Evolutionary conservation across 2,329 filamentous ascomycete genomes (phyloP).

Genomic region (Cercospora sp.): DNA sequence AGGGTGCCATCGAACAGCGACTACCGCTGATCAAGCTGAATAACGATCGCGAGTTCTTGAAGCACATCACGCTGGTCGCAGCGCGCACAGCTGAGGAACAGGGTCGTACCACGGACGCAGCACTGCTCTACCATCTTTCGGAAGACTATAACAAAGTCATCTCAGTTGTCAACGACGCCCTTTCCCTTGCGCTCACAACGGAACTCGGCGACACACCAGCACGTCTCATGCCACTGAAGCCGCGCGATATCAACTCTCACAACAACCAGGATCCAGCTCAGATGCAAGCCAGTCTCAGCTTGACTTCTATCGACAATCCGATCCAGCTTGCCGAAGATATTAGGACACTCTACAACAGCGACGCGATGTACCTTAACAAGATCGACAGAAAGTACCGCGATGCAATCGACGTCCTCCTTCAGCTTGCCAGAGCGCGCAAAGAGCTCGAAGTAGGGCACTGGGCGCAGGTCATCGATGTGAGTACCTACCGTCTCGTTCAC

Average conservation of each 20-base stretch:
- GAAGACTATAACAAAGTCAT: constrained; percentile 96
- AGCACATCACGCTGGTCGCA: constrained; percentile 88
- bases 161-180: constrained; percentile 79
- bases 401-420: constrained; percentile 60
- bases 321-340: constrained; percentile 64
- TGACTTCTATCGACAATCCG: constrained; percentile 69
- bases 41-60: constrained; percentile 81
- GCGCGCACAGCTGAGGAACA: constrained; percentile 93
- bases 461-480: constrained; percentile 65
- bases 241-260: constrained; percentile 52
- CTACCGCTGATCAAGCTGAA: constrained; percentile 76
- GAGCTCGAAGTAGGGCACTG: constrained; percentile 61
- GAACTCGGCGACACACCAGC: constrained; percentile 81
- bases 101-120: constrained; percentile 88
- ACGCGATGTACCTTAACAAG: constrained; percentile 61
- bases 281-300: constrained; percentile 61
- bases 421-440: constrained; percentile 62
- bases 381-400: constrained; percentile 61
- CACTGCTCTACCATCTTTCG: constrained; percentile 89
- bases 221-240: constrained; percentile 77
- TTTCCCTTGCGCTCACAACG: constrained; percentile 85
- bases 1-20: constrained; percentile 83
- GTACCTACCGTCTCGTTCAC: constrained; percentile 36
- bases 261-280: constrained; percentile 38
- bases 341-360: constrained; percentile 61